These are phyloP conservation scores for Penstemon eatonii DNA, from an alignment of 257 asterid species.

Conservation along the genomic window DNA sequence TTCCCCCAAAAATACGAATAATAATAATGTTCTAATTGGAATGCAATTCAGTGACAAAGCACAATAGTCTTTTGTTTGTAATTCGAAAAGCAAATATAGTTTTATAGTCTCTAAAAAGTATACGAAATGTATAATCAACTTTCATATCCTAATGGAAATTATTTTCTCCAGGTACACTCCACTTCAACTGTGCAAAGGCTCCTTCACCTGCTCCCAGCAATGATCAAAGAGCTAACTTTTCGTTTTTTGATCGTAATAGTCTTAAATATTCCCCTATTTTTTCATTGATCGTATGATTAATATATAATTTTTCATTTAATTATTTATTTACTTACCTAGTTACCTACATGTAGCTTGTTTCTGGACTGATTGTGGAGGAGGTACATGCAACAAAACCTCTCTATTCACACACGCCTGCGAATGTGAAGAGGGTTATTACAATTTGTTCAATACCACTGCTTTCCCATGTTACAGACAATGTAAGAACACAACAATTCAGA, in stretches of 20 bases:
- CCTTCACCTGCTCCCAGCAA: constrained; percentile 38
- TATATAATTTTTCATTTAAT: not conserved
- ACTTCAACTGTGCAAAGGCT: constrained; percentile 42
- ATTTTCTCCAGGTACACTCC: constrained; percentile 46
- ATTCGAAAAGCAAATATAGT: too few species aligned
- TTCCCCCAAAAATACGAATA: not conserved
- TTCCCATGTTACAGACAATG: constrained; percentile 69
- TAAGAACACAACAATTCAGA: constrained; percentile 29
- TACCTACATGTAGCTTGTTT: constrained; percentile 43
- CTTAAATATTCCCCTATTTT: not conserved
- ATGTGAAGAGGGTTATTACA: constrained; percentile 57
- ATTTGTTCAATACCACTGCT: constrained; percentile 55
- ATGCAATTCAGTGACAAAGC: not conserved
- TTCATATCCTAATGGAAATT: constrained; percentile 9
- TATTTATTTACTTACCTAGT: not conserved
- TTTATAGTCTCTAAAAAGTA: too few species aligned
- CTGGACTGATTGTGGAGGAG: constrained; percentile 71
- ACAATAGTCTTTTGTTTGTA: not conserved
- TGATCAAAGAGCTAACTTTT: constrained; percentile 31
- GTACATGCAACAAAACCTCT: constrained; percentile 58
- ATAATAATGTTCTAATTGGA: not conserved
- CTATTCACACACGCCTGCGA: constrained; percentile 40
- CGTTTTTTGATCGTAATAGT: constrained; percentile 57
- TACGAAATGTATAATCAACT: not conserved
- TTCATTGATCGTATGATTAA: not conserved